A percentile compares a stretch with the other conserved stretches of the same genome.
phyloP scores from a whole-genome alignment of 495 filamentous ascomycete genomes.

The Xylaria cubensis region DNA sequence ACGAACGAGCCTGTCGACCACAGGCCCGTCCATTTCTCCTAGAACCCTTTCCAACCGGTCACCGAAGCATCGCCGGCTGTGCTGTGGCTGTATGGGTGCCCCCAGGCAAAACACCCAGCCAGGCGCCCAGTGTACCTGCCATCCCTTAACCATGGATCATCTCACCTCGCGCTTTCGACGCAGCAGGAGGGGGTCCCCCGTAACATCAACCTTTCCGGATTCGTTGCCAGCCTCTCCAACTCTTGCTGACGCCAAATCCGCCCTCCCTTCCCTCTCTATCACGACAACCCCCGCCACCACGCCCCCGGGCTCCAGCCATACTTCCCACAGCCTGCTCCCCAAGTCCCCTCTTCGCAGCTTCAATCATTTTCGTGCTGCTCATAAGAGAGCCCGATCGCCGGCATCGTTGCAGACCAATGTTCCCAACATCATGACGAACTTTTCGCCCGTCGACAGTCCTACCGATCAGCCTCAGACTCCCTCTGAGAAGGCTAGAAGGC shows the following conservation, averaged over 20 bases:
- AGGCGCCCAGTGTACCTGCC: background rate
- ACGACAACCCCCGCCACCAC: slow-evolving; percentile 23
- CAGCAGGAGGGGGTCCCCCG: slow-evolving; percentile 26
- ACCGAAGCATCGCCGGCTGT: background rate
- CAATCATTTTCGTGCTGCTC: slow-evolving; percentile 32
- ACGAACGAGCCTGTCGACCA: slow-evolving; percentile 7
- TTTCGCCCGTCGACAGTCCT: slow-evolving; percentile 29
- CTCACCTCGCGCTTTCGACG: slow-evolving; percentile 39
- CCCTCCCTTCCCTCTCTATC: slow-evolving; percentile 34
- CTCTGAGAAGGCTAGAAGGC: slow-evolving; percentile 30
- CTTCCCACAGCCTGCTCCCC: slow-evolving; percentile 9
- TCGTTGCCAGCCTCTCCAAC: slow-evolving; percentile 7
- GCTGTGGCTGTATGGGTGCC: background rate
- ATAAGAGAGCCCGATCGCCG: slow-evolving; percentile 53
- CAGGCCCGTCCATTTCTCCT: slow-evolving; percentile 7
- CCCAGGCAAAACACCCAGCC: background rate
- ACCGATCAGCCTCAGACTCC: slow-evolving; percentile 39
- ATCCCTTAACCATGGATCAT: slow-evolving; percentile 33
- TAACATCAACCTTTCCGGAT: background rate
- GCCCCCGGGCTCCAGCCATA: slow-evolving; percentile 15
- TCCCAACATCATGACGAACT: slow-evolving; percentile 35
- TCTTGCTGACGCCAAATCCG: slow-evolving; percentile 12
- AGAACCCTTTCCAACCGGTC: background rate
- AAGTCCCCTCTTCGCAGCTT: slow-evolving; percentile 39
- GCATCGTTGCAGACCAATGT: slow-evolving; percentile 41